Evolutionary conservation across 2,329 filamentous ascomycete genomes (phyloP).

Genomic region (Seiridium unicorne): DNA sequence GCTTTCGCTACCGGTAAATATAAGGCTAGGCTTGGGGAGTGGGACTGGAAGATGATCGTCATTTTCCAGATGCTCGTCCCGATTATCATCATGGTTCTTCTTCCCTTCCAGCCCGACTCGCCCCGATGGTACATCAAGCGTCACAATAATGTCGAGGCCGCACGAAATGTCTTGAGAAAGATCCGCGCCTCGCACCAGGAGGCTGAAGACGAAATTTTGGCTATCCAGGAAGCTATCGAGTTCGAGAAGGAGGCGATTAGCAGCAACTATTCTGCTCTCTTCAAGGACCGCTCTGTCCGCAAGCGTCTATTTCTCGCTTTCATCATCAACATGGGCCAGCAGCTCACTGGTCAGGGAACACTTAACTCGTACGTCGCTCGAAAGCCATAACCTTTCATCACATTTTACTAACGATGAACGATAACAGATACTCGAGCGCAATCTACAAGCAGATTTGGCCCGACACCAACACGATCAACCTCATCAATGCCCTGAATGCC

Average conservation of each 20-base stretch:
- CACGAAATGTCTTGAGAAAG: conserved; percentile 52
- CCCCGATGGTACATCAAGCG: conserved; percentile 68
- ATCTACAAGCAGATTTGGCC: conserved; percentile 72
- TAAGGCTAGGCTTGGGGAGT: conserved; percentile 56
- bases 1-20: conserved; percentile 62
- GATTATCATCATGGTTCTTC: conserved; percentile 55
- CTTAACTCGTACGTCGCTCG: conserved; percentile 48
- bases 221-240: conserved; percentile 66
- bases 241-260: conserved; percentile 71
- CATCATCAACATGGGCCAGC: conserved; percentile 68
- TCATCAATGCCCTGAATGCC: conserved; percentile 74
- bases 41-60: conserved; percentile 73
- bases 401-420: neutral
- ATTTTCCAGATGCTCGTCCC: conserved; percentile 73
- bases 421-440: conserved; percentile 63
- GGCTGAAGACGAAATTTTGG: conserved; percentile 63
- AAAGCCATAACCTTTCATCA: neutral
- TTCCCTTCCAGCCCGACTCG: conserved; percentile 67
- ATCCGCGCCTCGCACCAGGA: conserved; percentile 65
- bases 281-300: conserved; percentile 67
- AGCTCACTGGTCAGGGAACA: conserved; percentile 70
- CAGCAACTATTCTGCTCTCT: conserved; percentile 61
- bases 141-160: conserved; percentile 58
- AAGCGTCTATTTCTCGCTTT: conserved; percentile 66
- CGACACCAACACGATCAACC: conserved; percentile 56